phyloP scores from a whole-genome alignment of 1,284 basidiomycete genomes.

The Gomphus bonarii region DNA sequence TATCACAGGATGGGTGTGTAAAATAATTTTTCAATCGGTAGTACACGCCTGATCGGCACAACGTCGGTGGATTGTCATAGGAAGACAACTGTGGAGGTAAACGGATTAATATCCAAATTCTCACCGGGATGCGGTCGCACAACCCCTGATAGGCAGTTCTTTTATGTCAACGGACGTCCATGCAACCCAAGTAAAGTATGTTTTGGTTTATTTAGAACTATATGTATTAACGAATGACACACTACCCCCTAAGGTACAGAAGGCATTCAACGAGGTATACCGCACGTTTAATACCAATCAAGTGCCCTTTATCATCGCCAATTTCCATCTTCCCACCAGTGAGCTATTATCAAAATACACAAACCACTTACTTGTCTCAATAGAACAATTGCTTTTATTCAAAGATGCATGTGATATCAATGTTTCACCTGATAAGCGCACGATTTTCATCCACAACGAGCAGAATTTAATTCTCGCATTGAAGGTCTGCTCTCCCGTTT shows the following conservation, averaged over 20 bases:
- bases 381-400: background rate
- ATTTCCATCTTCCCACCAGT: constrained; percentile 77
- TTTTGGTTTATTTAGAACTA: constrained; percentile 12
- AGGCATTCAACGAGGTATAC: constrained; percentile 85
- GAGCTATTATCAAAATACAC: background rate
- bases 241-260: constrained; percentile 50
- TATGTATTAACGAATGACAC: background rate
- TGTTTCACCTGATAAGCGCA: constrained; percentile 94
- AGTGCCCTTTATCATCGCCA: constrained; percentile 74
- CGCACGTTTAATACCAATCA: constrained; percentile 76
- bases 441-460: constrained; percentile 88
- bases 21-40: background rate
- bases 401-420: constrained; percentile 88
- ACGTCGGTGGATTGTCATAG: background rate
- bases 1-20: constrained; percentile 18
- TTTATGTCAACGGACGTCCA: constrained; percentile 90
- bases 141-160: constrained; percentile 83
- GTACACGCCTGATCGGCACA: background rate
- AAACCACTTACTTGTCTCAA: background rate
- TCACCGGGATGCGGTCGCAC: constrained; percentile 60
- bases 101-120: constrained; percentile 77
- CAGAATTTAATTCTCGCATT: constrained; percentile 69
- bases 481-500: constrained; percentile 40
- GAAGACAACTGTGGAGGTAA: constrained; percentile 42
- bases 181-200: constrained; percentile 68